phyloP scores from a whole-genome alignment of 2,329 filamentous ascomycete species.

The Herpotrichia juniperi region DNA sequence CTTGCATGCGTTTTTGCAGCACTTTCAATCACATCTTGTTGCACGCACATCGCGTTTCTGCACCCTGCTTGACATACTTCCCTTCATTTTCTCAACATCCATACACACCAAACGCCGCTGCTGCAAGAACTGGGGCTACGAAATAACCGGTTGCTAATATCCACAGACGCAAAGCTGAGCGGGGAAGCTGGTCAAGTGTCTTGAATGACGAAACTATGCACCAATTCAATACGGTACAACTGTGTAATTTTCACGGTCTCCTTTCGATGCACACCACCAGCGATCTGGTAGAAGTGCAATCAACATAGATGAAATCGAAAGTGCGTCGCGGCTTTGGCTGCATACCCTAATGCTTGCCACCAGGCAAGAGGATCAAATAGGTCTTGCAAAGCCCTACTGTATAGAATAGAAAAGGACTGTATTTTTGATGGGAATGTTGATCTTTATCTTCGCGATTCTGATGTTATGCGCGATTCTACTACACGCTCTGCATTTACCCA shows the following conservation, averaged over 20 bases:
- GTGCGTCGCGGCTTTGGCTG: not conserved
- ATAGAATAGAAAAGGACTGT: not conserved
- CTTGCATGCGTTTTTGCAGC: not conserved
- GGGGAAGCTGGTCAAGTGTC: not conserved
- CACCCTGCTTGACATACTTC: not conserved
- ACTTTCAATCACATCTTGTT: not conserved
- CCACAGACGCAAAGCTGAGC: not conserved
- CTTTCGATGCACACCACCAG: not conserved
- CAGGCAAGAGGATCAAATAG: too few species aligned
- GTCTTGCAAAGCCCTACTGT: not conserved
- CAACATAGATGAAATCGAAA: not conserved
- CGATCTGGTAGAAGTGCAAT: not conserved
- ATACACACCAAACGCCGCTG: not conserved
- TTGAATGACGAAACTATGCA: not conserved
- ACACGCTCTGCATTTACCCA: too few species aligned
- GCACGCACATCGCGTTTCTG: not conserved
- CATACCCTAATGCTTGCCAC: too few species aligned
- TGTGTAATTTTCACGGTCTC: not conserved
- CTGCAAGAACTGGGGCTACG: not conserved
- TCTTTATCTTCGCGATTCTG: not conserved
- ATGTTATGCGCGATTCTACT: not conserved
- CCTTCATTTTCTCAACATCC: too few species aligned
- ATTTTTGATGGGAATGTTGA: not conserved
- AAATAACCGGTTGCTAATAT: conserved; percentile 1
- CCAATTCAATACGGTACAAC: not conserved